Conservation (phyloP, 352 stramenopile species). For the Pythium guiyangense region DNA sequence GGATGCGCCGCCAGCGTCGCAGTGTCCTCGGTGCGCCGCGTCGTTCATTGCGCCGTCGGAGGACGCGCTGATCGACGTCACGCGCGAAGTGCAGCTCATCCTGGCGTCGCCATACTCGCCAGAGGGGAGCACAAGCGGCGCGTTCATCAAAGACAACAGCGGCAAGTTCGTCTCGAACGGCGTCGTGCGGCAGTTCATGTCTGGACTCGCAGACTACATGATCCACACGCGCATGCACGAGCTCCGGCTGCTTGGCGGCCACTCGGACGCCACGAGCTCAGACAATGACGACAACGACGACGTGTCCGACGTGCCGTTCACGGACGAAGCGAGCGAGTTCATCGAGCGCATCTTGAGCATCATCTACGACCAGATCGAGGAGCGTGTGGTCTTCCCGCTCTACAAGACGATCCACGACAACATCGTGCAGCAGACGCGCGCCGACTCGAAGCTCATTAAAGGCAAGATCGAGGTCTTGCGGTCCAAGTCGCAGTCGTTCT, state of each 20-base stretch:
- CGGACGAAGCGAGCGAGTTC: slow-evolving; percentile 38
- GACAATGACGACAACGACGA: slow-evolving; percentile 23
- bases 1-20: neutral
- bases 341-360: slow-evolving; percentile 61
- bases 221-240: slow-evolving; percentile 79
- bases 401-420: slow-evolving; percentile 66
- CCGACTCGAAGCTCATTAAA: slow-evolving; percentile 70
- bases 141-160: slow-evolving; percentile 69
- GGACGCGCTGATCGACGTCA: slow-evolving; percentile 66
- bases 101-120: slow-evolving; percentile 81
- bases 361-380: slow-evolving; percentile 82
- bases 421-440: slow-evolving; percentile 47
- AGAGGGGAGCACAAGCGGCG: slow-evolving; percentile 65
- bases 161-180: slow-evolving; percentile 41
- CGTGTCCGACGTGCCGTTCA: slow-evolving; percentile 6
- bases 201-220: slow-evolving; percentile 74
- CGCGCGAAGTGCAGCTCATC: slow-evolving; percentile 77
- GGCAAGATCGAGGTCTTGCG: slow-evolving; percentile 81
- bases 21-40: slow-evolving; percentile 63
- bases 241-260: slow-evolving; percentile 51
- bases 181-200: slow-evolving; percentile 73
- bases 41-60: slow-evolving; percentile 82
- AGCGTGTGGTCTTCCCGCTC: slow-evolving; percentile 78
- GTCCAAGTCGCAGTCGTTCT: slow-evolving; percentile 77
- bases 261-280: slow-evolving; percentile 21